phyloP scores from a whole-genome alignment of 2,329 filamentous ascomycete genomes.

The Fusarium ambrosium region DNA sequence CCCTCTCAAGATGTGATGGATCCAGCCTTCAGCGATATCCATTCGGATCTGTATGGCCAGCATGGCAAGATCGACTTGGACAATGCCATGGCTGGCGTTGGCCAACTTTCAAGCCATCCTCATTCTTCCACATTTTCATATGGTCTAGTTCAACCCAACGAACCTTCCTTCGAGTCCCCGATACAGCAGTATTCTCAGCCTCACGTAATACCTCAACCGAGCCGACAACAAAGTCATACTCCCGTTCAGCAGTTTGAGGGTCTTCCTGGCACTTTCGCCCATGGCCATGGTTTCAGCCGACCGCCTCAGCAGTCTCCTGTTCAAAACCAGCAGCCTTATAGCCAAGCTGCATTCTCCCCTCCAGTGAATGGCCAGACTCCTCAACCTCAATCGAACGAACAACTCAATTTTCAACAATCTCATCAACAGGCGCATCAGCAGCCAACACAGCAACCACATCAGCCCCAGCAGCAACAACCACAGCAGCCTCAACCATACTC shows the following conservation, averaged over 20 bases:
- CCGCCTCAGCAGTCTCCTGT: conserved; percentile 50
- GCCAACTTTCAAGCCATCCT: conserved; percentile 50
- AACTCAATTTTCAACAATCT: conserved; percentile 41
- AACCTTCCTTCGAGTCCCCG: conserved; percentile 50
- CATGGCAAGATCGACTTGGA: conserved; percentile 51
- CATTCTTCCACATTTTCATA: conserved; percentile 54
- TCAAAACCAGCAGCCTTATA: conserved; percentile 47
- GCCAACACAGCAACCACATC: conserved; percentile 42
- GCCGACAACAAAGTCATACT: conserved; percentile 51
- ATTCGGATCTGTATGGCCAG: conserved; percentile 55
- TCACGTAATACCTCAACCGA: conserved; percentile 52
- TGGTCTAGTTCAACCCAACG: conserved; percentile 50
- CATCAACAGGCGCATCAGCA: conserved; percentile 45
- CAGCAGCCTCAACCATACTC: conserved; percentile 35
- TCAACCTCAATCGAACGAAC: conserved; percentile 43
- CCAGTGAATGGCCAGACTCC: conserved; percentile 45
- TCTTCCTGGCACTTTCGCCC: conserved; percentile 46
- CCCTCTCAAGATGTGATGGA: conserved; percentile 54
- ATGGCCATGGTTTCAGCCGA: conserved; percentile 44
- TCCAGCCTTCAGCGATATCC: conserved; percentile 54
- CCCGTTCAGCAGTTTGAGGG: conserved; percentile 51
- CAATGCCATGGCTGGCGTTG: conserved; percentile 48
- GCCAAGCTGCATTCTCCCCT: conserved; percentile 42
- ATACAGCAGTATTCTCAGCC: conserved; percentile 51
- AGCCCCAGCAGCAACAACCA: conserved; percentile 27